Base-by-base conservation (phyloP, 2,329 filamentous ascomycete species). In the Fusarium anguioides region DNA sequence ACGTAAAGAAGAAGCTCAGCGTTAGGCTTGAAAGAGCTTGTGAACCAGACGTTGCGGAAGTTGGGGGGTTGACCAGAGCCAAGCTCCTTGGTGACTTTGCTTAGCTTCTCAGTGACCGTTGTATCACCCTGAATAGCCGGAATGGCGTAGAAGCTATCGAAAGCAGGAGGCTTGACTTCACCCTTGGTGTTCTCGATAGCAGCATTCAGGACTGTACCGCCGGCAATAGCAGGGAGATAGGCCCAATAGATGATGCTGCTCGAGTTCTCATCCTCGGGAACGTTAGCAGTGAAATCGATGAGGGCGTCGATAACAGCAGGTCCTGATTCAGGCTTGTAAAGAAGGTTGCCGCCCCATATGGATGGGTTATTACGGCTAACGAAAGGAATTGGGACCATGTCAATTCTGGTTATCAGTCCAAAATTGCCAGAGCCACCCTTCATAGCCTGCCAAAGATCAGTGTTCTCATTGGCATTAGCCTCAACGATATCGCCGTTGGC, bases 391-490 rank as follows among this genome's bases (percentile, higher is more conserved):
- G 74, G 66, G n/a, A 70, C 63, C 72, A 78, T 64, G 23, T 78
- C 75, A 20, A 76, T 72, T 21, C 73, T 69, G 5, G 81, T 78
- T 17, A 79, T 72, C 10, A 80, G 70, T 10, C 81, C 82, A 17
- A 82, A 80, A 64, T 84, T 85, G 56, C 77, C 80, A 14, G 77
- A 77, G n/a, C 82, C 82, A 7, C 83, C 83, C 44, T 82, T 81
- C 20, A 84, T 73, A 1, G 81, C 83, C 65, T 76, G 78, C 72
- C 76, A 85, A 4, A 86, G 76, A 53, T 84, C 82, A 0, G 74
- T 24, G 55, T 84, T 77, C 9, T 76, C 63, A 0, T 72, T 62
- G 2, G 69, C 70, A 29, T 79, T 83, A 18, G 79, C 82, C 6
- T 81, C 77, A 27, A 83, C 72, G 31, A 85, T 77, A 4, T 68